Conservation (phyloP, 225 moss, liverwort and hornwort genomes). For the Pseudisothecium myosuroides region DNA sequence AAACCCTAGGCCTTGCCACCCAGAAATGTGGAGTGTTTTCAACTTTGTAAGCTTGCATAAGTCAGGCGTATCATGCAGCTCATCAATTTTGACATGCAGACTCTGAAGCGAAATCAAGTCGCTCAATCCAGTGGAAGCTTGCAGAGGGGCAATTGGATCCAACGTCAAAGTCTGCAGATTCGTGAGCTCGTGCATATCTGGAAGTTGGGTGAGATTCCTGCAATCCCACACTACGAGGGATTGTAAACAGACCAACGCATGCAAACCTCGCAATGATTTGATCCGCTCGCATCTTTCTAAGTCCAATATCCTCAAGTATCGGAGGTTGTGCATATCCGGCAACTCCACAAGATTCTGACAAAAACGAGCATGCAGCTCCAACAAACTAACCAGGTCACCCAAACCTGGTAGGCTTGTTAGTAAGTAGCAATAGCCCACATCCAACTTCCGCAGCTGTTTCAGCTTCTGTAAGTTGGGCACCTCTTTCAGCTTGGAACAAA, state of each 20-base stretch:
- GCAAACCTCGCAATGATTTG: too few species aligned
- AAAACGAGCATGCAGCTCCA: accelerated
- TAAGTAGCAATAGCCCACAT: accelerated
- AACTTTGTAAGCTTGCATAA: neutral
- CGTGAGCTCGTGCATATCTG: neutral
- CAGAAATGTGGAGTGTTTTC: accelerated
- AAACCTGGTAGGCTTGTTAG: accelerated
- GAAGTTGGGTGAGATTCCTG: neutral
- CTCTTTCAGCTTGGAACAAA: accelerated
- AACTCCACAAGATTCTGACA: too few species aligned
- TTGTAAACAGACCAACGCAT: neutral
- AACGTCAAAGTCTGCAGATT: neutral
- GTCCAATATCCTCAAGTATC: too few species aligned
- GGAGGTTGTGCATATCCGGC: too few species aligned
- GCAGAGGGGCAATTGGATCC: accelerated
- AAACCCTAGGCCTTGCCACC: neutral
- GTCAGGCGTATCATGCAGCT: neutral
- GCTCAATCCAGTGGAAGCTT: accelerated
- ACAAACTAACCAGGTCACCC: too few species aligned
- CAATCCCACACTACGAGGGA: accelerated
- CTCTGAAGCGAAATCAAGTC: neutral
- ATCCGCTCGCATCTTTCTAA: accelerated
- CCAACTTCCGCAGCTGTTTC: too few species aligned
- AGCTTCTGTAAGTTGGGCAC: too few species aligned
- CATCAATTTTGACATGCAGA: accelerated